Conservation (phyloP, 805 yeast genomes). For the Saturnispora mendoncae region DNA sequence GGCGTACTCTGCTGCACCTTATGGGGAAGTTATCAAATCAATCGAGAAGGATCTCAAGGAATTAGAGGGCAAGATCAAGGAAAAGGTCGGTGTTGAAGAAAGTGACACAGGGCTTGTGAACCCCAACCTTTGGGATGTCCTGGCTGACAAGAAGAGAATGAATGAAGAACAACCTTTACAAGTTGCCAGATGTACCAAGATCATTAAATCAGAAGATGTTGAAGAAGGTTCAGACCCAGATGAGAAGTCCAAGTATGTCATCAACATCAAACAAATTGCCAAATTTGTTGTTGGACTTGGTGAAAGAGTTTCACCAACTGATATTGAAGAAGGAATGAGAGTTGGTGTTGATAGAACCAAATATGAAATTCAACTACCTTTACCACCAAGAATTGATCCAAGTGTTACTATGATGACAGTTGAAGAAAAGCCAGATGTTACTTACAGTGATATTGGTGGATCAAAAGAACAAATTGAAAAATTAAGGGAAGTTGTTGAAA, state of each 20-base stretch:
- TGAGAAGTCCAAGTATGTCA: constrained; percentile 85
- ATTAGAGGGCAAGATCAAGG: constrained; percentile 81
- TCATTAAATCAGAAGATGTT: constrained; percentile 55
- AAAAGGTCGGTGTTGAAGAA: constrained; percentile 88
- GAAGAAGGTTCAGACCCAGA: constrained; percentile 35
- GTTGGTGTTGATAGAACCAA: constrained; percentile 98
- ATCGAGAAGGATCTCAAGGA: constrained; percentile 82
- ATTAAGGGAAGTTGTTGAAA: constrained; percentile 89
- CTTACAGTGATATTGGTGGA: constrained; percentile 97
- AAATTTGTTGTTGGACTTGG: constrained; percentile 96
- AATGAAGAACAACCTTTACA: constrained; percentile 92
- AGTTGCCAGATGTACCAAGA: constrained; percentile 97
- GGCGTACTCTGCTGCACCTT: constrained; percentile 97
- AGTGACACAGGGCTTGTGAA: constrained; percentile 97
- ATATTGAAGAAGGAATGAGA: constrained; percentile 98
- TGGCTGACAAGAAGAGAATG: constrained; percentile 91
- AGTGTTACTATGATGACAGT: constrained; percentile 99
- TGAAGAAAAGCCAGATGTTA: constrained; percentile 98
- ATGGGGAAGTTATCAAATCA: constrained; percentile 68
- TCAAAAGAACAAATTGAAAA: constrained; percentile 98
- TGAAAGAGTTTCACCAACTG: constrained; percentile 95
- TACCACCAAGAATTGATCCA: constrained; percentile 97
- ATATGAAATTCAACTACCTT: constrained; percentile 92
- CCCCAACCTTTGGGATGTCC: constrained; percentile 94
- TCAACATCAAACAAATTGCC: constrained; percentile 95